Base-by-base conservation (phyloP, 1,284 basidiomycete genomes). In the Exobasidium rhododendri region DNA sequence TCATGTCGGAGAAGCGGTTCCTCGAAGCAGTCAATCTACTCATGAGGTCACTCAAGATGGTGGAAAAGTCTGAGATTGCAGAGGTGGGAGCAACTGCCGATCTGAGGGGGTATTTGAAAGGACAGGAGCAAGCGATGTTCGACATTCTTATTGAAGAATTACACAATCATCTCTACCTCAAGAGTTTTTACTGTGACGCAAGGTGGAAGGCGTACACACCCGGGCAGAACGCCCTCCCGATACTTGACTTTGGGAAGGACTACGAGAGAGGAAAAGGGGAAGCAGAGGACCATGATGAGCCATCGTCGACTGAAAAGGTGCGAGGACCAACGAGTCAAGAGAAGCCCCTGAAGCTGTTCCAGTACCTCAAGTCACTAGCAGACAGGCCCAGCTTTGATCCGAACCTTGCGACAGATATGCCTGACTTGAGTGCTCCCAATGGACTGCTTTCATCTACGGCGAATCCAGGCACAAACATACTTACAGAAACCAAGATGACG, bases 101-200 rank as follows among this genome's bases (percentile, higher is more conserved):
- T 79, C 82, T 99, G 53, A 84, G 93, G 64, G 86, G 85, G 65
- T 98, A 97, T 82, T 85, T 97, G 47, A 82, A 85, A 32, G 85
- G 86, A 10, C 96, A 99, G 82, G 94, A 97, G 83, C 70, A 70
- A 13, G 65, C 71, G 5, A 74, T 79, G 62, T 69, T 79, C 47
- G 77, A 99, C 67, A 96, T 98, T 61, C 82, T 98, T 57, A 84
- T 96, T 17, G 96, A 99, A 70, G 96, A 99, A 78, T 84, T 99
- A 26, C 94, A 98, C 79, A 93, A 88, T 73, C 96, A 98, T 80
- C 82, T 99, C n/a, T 99, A 97, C 80, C 85, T 99, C 62, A 97
- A 96, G 78, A 92, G 89, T 5, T 94, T 92, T 80, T 97, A 93
- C 87, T 94, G 90, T 78, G 94, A 98, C 69, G 86, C 87, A 7